Evolutionary conservation across 1,284 basidiomycete species (phyloP).

Genomic region (Exobasidium cylindrosporum): DNA sequence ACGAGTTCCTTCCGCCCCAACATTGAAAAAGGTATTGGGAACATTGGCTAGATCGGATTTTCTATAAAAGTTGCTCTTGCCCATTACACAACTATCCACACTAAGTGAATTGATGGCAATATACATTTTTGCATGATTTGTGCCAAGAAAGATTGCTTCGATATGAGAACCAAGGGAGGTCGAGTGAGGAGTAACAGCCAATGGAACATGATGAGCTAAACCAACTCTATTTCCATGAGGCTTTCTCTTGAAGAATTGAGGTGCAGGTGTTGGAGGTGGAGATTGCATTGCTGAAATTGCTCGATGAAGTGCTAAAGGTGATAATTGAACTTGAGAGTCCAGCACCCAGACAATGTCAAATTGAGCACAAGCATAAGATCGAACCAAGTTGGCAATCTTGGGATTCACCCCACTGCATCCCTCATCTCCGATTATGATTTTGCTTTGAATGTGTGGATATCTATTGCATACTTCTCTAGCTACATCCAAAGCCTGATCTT

Average conservation of each 20-base stretch:
- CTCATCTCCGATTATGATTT: conserved; percentile 52
- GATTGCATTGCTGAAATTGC: conserved; percentile 71
- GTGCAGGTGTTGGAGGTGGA: conserved; percentile 13
- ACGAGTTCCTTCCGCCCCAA: conserved; percentile 28
- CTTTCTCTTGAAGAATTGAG: conserved; percentile 15
- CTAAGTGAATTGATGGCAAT: conserved; percentile 82
- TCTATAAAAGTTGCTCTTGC: conserved; percentile 92
- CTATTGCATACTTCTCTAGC: conserved; percentile 37
- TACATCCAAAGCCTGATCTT: conserved; percentile 43
- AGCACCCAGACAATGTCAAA: conserved; percentile 95
- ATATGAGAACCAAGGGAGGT: conserved; percentile 68
- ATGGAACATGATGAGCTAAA: conserved; percentile 93
- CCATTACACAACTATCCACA: conserved; percentile 92
- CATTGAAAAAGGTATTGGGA: conserved; percentile 50
- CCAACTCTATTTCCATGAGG: conserved; percentile 60
- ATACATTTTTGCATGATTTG: conserved; percentile 99
- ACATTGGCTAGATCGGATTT: conserved; percentile 75
- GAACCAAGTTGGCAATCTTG: conserved; percentile 93
- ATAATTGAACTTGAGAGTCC: conserved; percentile 84
- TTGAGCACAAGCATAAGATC: conserved; percentile 70
- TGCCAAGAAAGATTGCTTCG: conserved; percentile 92
- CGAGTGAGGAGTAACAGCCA: conserved; percentile 67
- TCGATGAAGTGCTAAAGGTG: conserved; percentile 75
- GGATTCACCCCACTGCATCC: conserved; percentile 78
- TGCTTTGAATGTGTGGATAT: conserved; percentile 39